Conservation (phyloP, 768 basidiomycete genomes). For the Harrya chromipes region DNA sequence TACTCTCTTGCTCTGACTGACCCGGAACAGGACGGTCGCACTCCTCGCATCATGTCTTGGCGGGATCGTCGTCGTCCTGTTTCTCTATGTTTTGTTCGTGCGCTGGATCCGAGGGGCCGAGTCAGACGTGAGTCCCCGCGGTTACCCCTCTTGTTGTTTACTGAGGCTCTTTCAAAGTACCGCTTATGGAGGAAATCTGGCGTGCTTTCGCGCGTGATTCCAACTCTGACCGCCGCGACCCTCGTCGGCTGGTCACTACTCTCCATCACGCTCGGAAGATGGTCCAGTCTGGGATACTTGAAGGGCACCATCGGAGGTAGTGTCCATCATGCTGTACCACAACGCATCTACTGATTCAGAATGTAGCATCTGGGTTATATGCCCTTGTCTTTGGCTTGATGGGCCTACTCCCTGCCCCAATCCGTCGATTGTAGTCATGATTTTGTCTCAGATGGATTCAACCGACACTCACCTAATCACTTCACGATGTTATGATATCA, state of each 20-base stretch:
- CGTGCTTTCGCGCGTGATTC: constrained; percentile 64
- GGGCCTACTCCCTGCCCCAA: constrained; percentile 67
- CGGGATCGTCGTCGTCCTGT: constrained; percentile 60
- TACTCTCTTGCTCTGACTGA: constrained; percentile 4
- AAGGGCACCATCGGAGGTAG: constrained; percentile 62
- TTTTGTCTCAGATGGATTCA: constrained; percentile 23
- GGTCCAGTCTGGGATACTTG: constrained; percentile 62
- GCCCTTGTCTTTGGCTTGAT: constrained; percentile 70
- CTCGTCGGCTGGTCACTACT: constrained; percentile 67
- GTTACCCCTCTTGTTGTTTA: neutral
- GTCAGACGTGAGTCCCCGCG: constrained; percentile 54
- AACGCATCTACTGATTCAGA: constrained; percentile 1
- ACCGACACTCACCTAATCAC: neutral
- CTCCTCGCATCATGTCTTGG: constrained; percentile 53
- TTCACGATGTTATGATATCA: neutral
- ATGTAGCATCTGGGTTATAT: constrained; percentile 64
- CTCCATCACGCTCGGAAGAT: constrained; percentile 60
- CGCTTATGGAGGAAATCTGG: constrained; percentile 72
- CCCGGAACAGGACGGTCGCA: constrained; percentile 46
- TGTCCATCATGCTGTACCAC: constrained; percentile 1
- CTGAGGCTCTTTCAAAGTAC: constrained; percentile 45
- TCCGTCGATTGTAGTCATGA: constrained; percentile 41
- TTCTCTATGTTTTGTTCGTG: constrained; percentile 66
- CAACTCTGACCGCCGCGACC: constrained; percentile 65
- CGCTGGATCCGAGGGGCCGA: constrained; percentile 66